Percentiles rank a stretch among this genome's conserved stretches.
These are phyloP conservation scores for Mycena galericulata DNA, from an alignment of 768 basidiomycete genomes.

Conservation along the genomic window DNA sequence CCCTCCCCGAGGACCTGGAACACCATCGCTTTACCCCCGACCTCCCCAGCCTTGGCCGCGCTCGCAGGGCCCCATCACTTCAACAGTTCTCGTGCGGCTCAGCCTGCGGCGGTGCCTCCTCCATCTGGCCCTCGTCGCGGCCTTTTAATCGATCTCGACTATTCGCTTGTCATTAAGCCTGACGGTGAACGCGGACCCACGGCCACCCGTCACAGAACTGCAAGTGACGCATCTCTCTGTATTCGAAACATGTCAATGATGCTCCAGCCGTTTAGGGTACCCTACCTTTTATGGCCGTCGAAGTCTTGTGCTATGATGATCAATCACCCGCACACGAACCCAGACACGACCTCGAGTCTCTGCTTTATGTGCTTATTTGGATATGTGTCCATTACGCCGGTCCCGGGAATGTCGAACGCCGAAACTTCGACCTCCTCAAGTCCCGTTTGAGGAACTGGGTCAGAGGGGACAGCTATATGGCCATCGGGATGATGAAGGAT, in stretches of 20 bases:
- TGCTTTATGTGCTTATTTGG: not conserved
- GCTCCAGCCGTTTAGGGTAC: not conserved
- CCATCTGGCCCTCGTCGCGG: not conserved
- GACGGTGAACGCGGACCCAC: not conserved
- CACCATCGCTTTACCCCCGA: too few species aligned
- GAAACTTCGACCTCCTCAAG: not conserved
- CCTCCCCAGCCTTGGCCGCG: too few species aligned
- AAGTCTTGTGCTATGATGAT: not conserved
- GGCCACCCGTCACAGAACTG: not conserved
- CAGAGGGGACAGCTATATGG: not conserved
- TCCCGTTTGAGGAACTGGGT: not conserved
- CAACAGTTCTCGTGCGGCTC: not conserved
- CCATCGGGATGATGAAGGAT: not conserved
- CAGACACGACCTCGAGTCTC: not conserved
- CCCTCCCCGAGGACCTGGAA: not conserved
- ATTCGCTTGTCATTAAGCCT: not conserved
- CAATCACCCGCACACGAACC: not conserved
- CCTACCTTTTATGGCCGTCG: conserved; percentile 6
- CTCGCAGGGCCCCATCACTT: not conserved
- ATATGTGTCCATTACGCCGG: conserved; percentile 6
- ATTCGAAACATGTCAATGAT: conserved; percentile 2
- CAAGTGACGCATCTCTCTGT: not conserved
- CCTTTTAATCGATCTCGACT: conserved; percentile 18
- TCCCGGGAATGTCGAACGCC: not conserved
- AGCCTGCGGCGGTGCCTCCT: not conserved